Percentiles rank a stretch among this genome's conserved stretches.
Evolutionary conservation across 305 asterid genomes (phyloP).

Genomic region (Galium porrigens): DNA sequence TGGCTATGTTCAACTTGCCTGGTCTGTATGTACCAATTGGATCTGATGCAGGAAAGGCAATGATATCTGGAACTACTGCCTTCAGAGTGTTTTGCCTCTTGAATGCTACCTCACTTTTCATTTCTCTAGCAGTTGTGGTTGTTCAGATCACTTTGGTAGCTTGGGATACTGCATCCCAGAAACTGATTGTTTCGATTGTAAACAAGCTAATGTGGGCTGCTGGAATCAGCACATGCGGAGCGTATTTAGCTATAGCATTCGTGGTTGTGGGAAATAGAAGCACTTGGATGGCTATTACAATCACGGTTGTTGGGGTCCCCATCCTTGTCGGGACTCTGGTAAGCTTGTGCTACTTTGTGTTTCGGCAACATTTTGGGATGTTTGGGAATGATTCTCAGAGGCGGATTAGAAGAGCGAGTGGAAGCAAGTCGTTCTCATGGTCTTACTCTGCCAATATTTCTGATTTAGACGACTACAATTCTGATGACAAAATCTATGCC

Average conservation of each 20-base stretch:
- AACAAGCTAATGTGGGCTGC: slow-evolving; percentile 99
- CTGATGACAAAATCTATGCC: slow-evolving; percentile 85
- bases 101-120: slow-evolving; percentile 71
- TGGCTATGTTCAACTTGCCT: slow-evolving; percentile 81
- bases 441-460: slow-evolving; percentile 62
- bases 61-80: slow-evolving; percentile 33
- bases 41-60: slow-evolving; percentile 48
- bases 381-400: slow-evolving; percentile 74
- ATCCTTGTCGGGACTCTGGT: slow-evolving; percentile 68
- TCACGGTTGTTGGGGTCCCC: slow-evolving; percentile 69
- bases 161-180: slow-evolving; percentile 86
- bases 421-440: slow-evolving; percentile 93
- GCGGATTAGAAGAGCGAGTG: slow-evolving; percentile 64
- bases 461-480: slow-evolving; percentile 65
- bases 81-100: slow-evolving; percentile 78
- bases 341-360: slow-evolving; percentile 72
- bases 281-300: slow-evolving; percentile 72
- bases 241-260: slow-evolving; percentile 66
- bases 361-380: slow-evolving; percentile 70
- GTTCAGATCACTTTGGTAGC: slow-evolving; percentile 88
- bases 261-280: slow-evolving; percentile 65
- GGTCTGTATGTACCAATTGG: slow-evolving; percentile 47
- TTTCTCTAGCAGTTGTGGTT: slow-evolving; percentile 80
- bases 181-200: slow-evolving; percentile 66
- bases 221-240: slow-evolving; percentile 81